Base-by-base conservation (phyloP, 1,284 basidiomycete genomes). In the Cutaneotrichosporon mucoides region DNA sequence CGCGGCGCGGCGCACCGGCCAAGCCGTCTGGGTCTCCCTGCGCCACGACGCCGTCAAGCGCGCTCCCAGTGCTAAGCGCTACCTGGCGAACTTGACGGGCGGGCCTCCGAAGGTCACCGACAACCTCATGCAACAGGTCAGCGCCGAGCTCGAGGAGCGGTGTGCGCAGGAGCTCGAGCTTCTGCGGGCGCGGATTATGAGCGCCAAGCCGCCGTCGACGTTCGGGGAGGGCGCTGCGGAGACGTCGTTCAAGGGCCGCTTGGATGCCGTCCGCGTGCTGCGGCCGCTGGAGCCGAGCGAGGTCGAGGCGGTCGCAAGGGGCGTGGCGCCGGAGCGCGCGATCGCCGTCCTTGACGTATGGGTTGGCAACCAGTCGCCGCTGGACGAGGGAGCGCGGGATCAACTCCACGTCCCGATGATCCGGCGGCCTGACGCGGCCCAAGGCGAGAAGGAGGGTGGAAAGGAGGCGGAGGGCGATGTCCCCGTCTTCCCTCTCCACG, bases 111-210 rank as follows among this genome's bases (percentile, higher is more conserved):
- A 8, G 13, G 24, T 48, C 13, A 13, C 13, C 5, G 41, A 33
- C 5, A 7, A n/a, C 13, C 7, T 35, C 12, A 10, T 15, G 33
- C 41, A 44, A n/a, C 52, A 57, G 55, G 60, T 68, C 1, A 49
- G 59, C 4, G 34, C 55, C 4, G 58, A 61, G 54, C 64, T 69
- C 11, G 34, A 24, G 6, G n/a, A 43, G 33, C 57, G 68, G 6
- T 50, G 66, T 4, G 38, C 53, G 24, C 58, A 66, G 54, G 66
- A 69, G 49, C 55, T 68, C 0, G 52, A 58, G 11, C 16, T 63
- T n/a, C 60, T 65, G n/a, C 52, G 45, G 1, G 41, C 48, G 11
- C 41, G 55, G 2, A 55, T 66, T 9, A 10, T 3, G 9, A 36
- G 24, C 51, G 33, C 51, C 6, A 6, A 4, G 6, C 46, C 46